Conservation (phyloP, 352 stramenopile species). For the Globisporangium cylindrosporum region DNA sequence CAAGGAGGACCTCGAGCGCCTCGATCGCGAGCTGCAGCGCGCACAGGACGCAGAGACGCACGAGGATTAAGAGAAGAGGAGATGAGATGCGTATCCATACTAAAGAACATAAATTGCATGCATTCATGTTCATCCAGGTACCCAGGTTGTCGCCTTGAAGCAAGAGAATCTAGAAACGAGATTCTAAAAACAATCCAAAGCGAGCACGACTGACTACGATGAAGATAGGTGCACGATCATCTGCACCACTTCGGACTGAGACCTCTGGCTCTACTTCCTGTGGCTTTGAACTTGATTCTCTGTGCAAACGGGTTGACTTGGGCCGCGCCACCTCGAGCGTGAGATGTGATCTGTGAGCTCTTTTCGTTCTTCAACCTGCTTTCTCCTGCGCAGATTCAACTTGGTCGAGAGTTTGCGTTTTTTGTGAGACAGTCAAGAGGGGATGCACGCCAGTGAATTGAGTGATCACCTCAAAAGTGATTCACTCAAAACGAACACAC, state of each 20-base stretch:
- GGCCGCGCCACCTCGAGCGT: not conserved
- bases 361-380: not conserved
- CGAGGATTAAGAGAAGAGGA: not conserved
- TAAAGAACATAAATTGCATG: not conserved
- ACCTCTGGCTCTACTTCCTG: not conserved
- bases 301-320: not conserved
- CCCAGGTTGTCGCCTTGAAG: not conserved
- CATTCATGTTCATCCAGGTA: not conserved
- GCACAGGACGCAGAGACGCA: slow-evolving; percentile 23
- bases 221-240: not conserved
- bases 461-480: not conserved
- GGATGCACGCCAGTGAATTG: not conserved
- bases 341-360: not conserved
- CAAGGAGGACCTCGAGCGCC: slow-evolving; percentile 57
- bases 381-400: not conserved
- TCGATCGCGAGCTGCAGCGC: slow-evolving; percentile 53
- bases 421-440: not conserved
- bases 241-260: not conserved
- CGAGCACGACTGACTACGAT: not conserved
- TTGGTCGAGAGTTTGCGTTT: not conserved
- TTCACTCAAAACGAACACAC: not conserved
- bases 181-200: not conserved
- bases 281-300: not conserved
- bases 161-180: not conserved
- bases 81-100: not conserved